Evolutionary conservation across 2,329 filamentous ascomycete genomes (phyloP), one percentile per base, ranked within the genome.

Genomic region (Cucurbitaria berberidis): DNA sequence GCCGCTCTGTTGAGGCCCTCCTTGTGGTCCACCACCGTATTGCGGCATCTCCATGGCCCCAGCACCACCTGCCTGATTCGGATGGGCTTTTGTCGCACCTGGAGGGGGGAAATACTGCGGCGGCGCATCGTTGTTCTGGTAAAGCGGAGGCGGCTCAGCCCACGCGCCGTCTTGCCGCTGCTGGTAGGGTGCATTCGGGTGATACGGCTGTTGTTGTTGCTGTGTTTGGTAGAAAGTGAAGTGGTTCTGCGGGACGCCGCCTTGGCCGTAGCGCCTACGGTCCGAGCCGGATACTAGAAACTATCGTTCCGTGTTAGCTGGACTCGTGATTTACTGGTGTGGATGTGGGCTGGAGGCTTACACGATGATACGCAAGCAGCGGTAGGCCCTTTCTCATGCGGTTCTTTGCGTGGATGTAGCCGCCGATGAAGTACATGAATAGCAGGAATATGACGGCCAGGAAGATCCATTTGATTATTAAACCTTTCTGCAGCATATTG

Each of bases 401-500:
- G 40, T 77, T 76, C 70, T 84, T 84, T 40, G 89, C 90, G 74
- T 93, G 90, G 41, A 84, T 75, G 72, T 89, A 89, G 55, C 89
- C 89, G 53, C 84, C 80, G 48, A 90, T 61, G 65, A 92, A 79
- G 80, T 86, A 91, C 36, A 80, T 64, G 46, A 85, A 71, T 66
- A 90, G 75, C 54, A 81, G 53, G 63, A 90, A 78, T 60, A 93
- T 70, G 57, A 79, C 76, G 55, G 84, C 82, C 67, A 93, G 85
- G 54, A 93, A 76, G 41, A 82, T 80, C 84, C 89, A 93, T 74
- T 90, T 89, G 65, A 91, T 78, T 52, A 87, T 86, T 50, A 82
- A 75, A 51, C 85, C 87, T 30, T 81, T 82, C 86, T 89, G 51
- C 29, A 30, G 16, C 15, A 16, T 5, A 5, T 41, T 45, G 36